A percentile compares a stretch with the other conserved stretches of the same genome.
Evolutionary conservation across 805 yeast genomes (phyloP).

Genomic region (Hanseniaspora thailandica): DNA sequence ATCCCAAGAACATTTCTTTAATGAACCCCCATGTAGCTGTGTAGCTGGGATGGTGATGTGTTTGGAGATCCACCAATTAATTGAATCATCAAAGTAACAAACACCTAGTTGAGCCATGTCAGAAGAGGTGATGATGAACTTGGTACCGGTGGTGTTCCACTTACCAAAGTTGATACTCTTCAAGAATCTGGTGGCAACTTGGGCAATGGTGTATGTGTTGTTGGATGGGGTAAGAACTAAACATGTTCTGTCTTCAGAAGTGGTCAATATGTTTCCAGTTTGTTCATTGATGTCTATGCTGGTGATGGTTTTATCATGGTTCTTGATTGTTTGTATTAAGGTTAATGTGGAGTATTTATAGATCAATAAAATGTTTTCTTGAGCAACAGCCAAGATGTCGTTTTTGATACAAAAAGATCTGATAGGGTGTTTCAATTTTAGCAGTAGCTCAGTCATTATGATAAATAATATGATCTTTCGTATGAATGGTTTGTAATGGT

Average conservation of each 20-base stretch:
- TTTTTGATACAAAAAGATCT: conserved; percentile 28
- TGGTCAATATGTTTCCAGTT: conserved; percentile 76
- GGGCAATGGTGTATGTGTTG: conserved; percentile 68
- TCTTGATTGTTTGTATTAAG: conserved; percentile 54
- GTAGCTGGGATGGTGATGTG: conserved; percentile 87
- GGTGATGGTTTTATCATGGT: conserved; percentile 89
- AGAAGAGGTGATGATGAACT: conserved; percentile 95
- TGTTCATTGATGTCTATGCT: conserved; percentile 83
- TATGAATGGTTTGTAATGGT: background rate
- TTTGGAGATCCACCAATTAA: conserved; percentile 99
- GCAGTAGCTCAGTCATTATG: background rate
- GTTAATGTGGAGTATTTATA: conserved; percentile 40
- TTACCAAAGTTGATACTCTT: conserved; percentile 89
- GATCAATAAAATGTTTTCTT: conserved; percentile 62
- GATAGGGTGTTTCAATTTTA: conserved; percentile 18
- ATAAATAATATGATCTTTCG: no score
- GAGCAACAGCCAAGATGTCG: conserved; percentile 64
- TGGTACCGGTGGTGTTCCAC: conserved; percentile 92
- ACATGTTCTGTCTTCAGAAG: conserved; percentile 96
- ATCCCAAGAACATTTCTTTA: conserved; percentile 38
- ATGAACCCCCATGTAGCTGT: conserved; percentile 74
- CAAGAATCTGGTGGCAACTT: conserved; percentile 82
- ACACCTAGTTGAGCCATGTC: conserved; percentile 80
- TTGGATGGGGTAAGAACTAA: conserved; percentile 80
- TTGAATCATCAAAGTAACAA: conserved; percentile 89